Base-by-base conservation (phyloP, 768 basidiomycete genomes). In the Grammothele lineata region DNA sequence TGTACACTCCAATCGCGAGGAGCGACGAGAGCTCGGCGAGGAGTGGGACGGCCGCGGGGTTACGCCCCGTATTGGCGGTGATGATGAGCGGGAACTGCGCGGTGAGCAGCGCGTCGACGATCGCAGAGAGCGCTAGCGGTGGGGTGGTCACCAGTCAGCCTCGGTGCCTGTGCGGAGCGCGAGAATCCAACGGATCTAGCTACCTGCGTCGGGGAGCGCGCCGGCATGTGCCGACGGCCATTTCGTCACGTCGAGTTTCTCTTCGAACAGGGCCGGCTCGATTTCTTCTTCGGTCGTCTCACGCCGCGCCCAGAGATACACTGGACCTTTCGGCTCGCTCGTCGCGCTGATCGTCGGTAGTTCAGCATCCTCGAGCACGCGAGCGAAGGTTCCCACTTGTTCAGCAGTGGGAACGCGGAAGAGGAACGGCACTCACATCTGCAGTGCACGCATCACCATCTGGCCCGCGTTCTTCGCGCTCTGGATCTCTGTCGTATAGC, bases 231-330 rank as follows among this genome's bases (percentile, higher is more conserved):
- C 48, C 0, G 78, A 45, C 0, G 81, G 76, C 81, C 82, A 84
- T 45, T 69, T 55, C 43, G 50, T 66, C 18, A 54, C 54, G 40
- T 57, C 55, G 0, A 67, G 53, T 10, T 64, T 45, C 3, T 63
- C 53, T 15, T 67, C 58, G 11, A 78, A 51, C 3, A 62, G 44
- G 3, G 63, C 54, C 4, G 64, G 43, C n/a, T 76, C 69, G 1
- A 86, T 61, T 57, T 83, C 78, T 60, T 84, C 74, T 57, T 88
- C 85, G 71, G 82, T 80, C 0, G 74, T 72, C 57, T 87, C 86
- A 21, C 86, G 72, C 14, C 82, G 72, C 12, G 75, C 82, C 81
- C 83, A 87, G 6, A 86, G 69, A 60, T 88, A 87, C 1, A 84
- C 83, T 0, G 86, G 86, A 0, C 86, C 85, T 57, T 77, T 78